These are phyloP conservation scores for Coprinellus micaceus DNA, from an alignment of 768 basidiomycete species.

Conservation along the genomic window DNA sequence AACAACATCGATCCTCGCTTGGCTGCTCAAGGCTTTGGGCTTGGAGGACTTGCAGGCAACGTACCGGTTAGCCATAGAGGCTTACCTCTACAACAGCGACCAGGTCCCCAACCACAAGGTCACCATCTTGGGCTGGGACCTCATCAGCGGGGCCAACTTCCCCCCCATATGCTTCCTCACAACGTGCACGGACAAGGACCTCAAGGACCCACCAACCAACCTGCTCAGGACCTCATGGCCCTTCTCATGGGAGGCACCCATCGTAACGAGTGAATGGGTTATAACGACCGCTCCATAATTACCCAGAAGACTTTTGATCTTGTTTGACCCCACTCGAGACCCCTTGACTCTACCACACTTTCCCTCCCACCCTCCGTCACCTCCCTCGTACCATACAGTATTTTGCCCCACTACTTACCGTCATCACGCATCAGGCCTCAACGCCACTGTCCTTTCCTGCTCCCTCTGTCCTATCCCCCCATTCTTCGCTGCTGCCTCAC, in stretches of 20 bases:
- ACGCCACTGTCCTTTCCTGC: too few species aligned
- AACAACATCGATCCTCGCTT: conserved; percentile 55
- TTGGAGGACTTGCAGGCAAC: conserved; percentile 43
- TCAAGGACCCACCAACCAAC: conserved; percentile 39
- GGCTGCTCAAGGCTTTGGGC: conserved; percentile 36
- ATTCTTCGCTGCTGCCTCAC: too few species aligned
- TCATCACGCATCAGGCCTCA: too few species aligned
- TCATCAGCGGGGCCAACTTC: conserved; percentile 51
- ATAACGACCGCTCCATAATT: too few species aligned
- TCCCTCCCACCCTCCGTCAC: too few species aligned
- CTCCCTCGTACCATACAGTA: too few species aligned
- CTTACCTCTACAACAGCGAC: conserved; percentile 46
- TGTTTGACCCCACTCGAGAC: too few species aligned
- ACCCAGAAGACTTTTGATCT: conserved; percentile 23
- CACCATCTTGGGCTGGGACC: conserved; percentile 47
- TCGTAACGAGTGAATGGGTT: conserved; percentile 61
- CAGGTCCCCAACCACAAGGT: conserved; percentile 36
- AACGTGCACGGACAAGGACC: conserved; percentile 15
- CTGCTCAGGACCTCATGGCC: conserved; percentile 76
- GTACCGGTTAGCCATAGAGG: conserved; percentile 39
- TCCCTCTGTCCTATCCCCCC: too few species aligned
- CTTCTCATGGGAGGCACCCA: conserved; percentile 73
- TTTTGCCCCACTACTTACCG: too few species aligned
- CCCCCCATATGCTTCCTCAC: conserved; percentile 49
- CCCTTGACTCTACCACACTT: too few species aligned